Conservation (phyloP, 2,329 filamentous ascomycete genomes). For the Aspergillus puulaauensis region DNA sequence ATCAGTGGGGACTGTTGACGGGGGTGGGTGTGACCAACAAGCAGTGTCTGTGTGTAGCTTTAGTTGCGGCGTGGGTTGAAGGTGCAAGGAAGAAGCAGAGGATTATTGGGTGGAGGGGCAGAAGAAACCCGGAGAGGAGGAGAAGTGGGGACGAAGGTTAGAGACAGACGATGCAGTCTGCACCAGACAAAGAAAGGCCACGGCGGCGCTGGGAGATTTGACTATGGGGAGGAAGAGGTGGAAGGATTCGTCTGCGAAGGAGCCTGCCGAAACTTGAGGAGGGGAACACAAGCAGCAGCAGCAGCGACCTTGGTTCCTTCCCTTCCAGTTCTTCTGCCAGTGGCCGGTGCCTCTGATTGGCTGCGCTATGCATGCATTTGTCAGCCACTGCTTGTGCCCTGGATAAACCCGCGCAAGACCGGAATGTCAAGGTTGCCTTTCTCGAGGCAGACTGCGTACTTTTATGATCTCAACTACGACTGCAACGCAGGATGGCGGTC, state of each 20-base stretch:
- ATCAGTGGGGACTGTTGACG: slow-evolving; percentile 22
- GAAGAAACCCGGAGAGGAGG: slow-evolving; percentile 2
- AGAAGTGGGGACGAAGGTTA: slow-evolving; percentile 10
- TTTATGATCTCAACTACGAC: neutral
- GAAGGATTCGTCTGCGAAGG: slow-evolving; percentile 9
- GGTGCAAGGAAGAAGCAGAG: slow-evolving; percentile 7
- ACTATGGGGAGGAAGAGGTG: neutral
- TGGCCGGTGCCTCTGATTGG: slow-evolving; percentile 13
- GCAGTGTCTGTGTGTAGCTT: slow-evolving; percentile 15
- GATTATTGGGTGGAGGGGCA: slow-evolving; percentile 16
- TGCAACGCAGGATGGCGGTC: slow-evolving; percentile 9
- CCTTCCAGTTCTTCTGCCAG: no score
- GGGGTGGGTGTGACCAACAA: slow-evolving; percentile 18
- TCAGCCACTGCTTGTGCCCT: slow-evolving; percentile 2
- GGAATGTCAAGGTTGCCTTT: neutral
- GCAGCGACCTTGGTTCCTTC: neutral
- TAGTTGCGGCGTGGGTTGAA: slow-evolving; percentile 7
- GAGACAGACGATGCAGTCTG: slow-evolving; percentile 2
- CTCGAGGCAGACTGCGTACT: neutral
- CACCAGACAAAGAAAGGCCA: slow-evolving; percentile 14
- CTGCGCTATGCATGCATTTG: slow-evolving; percentile 7
- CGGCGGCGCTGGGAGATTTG: slow-evolving; percentile 1
- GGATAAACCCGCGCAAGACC: neutral
- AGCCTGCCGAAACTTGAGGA: neutral
- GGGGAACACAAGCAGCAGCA: neutral